Percentiles rank a stretch among this genome's conserved stretches.
Evolutionary conservation across 176 grass and related monocot genomes (phyloP).

Genomic region (Neostapfia colusana): DNA sequence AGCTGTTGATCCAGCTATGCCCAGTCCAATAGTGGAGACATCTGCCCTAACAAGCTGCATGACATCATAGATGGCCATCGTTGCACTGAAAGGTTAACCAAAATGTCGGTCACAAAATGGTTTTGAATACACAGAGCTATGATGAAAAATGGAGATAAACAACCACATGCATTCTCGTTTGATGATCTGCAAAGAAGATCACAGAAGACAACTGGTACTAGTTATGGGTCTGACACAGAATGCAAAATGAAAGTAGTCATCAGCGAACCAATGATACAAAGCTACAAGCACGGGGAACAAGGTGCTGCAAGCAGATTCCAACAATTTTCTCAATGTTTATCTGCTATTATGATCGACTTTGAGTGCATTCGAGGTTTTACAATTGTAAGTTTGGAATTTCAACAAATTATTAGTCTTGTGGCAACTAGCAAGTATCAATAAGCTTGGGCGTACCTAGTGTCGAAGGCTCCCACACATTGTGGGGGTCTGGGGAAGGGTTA

Average conservation of each 20-base stretch:
- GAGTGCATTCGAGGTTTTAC: neutral
- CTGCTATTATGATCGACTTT: neutral
- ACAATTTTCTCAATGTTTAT: neutral
- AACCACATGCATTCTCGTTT: neutral
- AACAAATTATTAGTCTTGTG: conserved; percentile 3
- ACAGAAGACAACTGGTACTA: no score
- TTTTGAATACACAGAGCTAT: conserved; percentile 18
- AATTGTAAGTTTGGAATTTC: neutral
- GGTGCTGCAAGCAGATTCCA: neutral
- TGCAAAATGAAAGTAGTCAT: conserved; percentile 21
- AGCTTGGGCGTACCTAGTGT: no score
- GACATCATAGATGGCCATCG: conserved; percentile 95
- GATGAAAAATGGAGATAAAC: neutral
- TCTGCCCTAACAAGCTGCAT: conserved; percentile 83
- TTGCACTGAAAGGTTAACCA: conserved; percentile 55
- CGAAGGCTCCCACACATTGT: no score
- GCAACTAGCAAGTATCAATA: neutral
- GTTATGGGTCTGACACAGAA: neutral
- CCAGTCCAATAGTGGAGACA: conserved; percentile 79
- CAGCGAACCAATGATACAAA: conserved; percentile 10
- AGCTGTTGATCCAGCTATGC: conserved; percentile 74
- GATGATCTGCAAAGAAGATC: conserved; percentile 7
- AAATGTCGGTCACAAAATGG: conserved; percentile 3
- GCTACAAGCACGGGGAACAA: neutral
- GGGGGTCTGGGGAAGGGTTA: no score